These are phyloP conservation scores for Neurospora crassa DNA, from an alignment of 2,329 filamentous ascomycete genomes.

Conservation along the genomic window DNA sequence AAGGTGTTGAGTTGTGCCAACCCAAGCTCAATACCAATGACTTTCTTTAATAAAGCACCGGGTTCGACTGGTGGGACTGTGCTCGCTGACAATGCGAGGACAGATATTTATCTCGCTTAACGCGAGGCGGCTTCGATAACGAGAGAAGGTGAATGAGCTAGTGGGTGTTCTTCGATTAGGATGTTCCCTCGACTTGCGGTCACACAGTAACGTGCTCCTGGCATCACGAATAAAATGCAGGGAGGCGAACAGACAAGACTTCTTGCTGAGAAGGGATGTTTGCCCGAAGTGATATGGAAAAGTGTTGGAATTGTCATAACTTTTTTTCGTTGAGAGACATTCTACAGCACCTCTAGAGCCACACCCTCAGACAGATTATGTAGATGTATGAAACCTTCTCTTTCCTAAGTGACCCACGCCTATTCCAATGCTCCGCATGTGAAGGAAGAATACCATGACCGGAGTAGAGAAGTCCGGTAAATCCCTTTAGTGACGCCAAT, in stretches of 20 bases:
- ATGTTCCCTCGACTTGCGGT: background rate
- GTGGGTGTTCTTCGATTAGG: background rate
- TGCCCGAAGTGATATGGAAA: background rate
- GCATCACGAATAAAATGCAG: background rate
- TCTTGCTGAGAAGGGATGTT: background rate
- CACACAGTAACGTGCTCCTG: background rate
- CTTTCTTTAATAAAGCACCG: background rate
- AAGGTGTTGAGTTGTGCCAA: background rate
- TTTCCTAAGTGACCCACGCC: slow-evolving; percentile 1
- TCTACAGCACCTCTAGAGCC: slow-evolving; percentile 5
- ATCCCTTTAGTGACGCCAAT: background rate
- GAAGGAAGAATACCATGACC: slow-evolving; percentile 3
- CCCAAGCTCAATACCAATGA: background rate
- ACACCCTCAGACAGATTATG: slow-evolving; percentile 2
- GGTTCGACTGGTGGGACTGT: background rate
- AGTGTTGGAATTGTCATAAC: background rate
- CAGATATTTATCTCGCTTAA: background rate
- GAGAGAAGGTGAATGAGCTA: background rate
- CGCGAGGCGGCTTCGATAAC: background rate
- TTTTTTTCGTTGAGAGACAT: background rate
- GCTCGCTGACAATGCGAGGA: background rate
- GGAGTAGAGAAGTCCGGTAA: slow-evolving; percentile 1
- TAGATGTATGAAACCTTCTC: slow-evolving; percentile 3
- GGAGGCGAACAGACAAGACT: background rate
- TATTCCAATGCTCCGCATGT: slow-evolving; percentile 6